phyloP scores from a whole-genome alignment of 768 basidiomycete genomes.

The Rhodotorula taiwanensis region DNA sequence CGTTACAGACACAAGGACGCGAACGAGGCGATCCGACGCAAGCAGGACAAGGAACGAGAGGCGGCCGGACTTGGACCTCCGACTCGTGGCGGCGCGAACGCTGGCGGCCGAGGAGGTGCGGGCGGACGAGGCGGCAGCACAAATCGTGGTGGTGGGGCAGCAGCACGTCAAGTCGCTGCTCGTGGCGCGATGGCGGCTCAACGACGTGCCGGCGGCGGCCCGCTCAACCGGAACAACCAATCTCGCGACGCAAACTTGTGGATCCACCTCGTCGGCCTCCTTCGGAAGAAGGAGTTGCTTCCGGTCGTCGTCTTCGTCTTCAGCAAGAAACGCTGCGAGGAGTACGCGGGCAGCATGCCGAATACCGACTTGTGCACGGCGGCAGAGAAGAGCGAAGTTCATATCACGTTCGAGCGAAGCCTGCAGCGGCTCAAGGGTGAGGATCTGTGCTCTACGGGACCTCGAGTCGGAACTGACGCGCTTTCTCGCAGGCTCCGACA shows the following conservation, averaged over 20 bases:
- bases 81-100: slow-evolving; percentile 40
- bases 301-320: slow-evolving; percentile 96
- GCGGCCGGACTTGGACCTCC: slow-evolving; percentile 84
- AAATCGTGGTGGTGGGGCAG: slow-evolving; percentile 42
- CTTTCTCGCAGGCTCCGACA: slow-evolving; percentile 64
- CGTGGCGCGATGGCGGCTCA: slow-evolving; percentile 21
- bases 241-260: slow-evolving; percentile 75
- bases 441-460: neutral
- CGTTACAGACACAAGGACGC: slow-evolving; percentile 86
- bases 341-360: slow-evolving; percentile 81
- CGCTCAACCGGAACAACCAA: slow-evolving; percentile 52
- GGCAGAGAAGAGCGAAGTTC: slow-evolving; percentile 93
- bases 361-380: slow-evolving; percentile 81
- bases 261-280: slow-evolving; percentile 74
- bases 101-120: slow-evolving; percentile 46
- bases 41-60: slow-evolving; percentile 97
- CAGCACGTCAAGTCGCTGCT: slow-evolving; percentile 22
- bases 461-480: neutral
- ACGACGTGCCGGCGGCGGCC: slow-evolving; percentile 19
- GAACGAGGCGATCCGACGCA: slow-evolving; percentile 74
- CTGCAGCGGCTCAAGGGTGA: slow-evolving; percentile 81
- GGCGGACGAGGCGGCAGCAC: slow-evolving; percentile 46
- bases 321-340: slow-evolving; percentile 94
- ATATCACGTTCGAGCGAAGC: slow-evolving; percentile 87
- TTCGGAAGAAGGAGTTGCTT: slow-evolving; percentile 76